A percentile compares a stretch with the other conserved stretches of the same genome.
phyloP scores from a whole-genome alignment of 78 protist species.

The Protostelium mycophagum region DNA sequence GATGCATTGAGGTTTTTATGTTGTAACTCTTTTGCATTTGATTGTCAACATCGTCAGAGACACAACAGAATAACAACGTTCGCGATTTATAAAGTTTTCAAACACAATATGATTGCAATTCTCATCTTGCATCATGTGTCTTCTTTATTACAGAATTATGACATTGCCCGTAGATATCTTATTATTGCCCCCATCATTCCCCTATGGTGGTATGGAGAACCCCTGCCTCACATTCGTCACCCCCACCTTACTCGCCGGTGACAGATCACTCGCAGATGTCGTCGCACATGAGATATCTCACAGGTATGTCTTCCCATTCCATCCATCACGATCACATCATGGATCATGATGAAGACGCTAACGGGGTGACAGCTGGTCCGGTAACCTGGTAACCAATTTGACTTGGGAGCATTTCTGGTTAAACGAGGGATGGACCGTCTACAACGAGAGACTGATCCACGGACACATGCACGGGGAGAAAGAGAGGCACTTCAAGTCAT shows the following conservation, averaged over 20 bases:
- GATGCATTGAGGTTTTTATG: too few relatives aligned
- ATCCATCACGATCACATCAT: background rate
- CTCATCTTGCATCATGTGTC: too few relatives aligned
- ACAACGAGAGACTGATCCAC: conserved; percentile 66
- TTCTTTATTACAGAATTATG: too few relatives aligned
- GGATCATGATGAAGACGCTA: background rate
- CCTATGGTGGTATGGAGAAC: conserved; percentile 88
- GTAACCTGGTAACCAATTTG: conserved; percentile 71
- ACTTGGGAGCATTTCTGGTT: conserved; percentile 72
- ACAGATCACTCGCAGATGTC: conserved; percentile 71
- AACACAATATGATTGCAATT: too few relatives aligned
- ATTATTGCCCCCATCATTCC: conserved; percentile 78
- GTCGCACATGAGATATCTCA: conserved; percentile 83
- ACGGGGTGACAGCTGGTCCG: conserved; percentile 30
- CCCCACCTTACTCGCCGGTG: conserved; percentile 80
- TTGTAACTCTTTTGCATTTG: too few relatives aligned
- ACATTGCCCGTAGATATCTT: conserved; percentile 28
- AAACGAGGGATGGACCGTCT: conserved; percentile 73
- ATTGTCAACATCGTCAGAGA: too few relatives aligned
- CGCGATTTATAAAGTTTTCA: too few relatives aligned
- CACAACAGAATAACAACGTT: too few relatives aligned
- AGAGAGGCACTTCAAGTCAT: conserved; percentile 46
- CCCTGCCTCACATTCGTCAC: conserved; percentile 73
- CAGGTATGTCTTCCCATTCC: background rate
- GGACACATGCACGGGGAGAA: conserved; percentile 42